Base-by-base conservation (phyloP, 1,284 basidiomycete genomes). In the Papiliotrema terrestris region DNA sequence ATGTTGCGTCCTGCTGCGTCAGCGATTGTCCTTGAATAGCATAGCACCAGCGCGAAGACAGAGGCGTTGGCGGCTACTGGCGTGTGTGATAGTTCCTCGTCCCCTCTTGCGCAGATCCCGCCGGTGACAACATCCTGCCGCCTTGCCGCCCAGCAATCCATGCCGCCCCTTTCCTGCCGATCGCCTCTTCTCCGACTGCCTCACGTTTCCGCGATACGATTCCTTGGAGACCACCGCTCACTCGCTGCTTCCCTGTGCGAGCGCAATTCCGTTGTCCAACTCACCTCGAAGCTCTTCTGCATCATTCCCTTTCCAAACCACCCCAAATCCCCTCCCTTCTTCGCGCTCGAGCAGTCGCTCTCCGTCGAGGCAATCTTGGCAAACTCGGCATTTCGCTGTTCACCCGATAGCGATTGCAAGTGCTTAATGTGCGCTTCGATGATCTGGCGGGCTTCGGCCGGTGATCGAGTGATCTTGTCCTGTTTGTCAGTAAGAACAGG, bases 241-340 rank as follows among this genome's bases (percentile, higher is more conserved):
- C n/a, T n/a, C n/a, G n/a, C n/a, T n/a, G n/a, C n/a, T n/a, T n/a
- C n/a, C n/a, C n/a, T n/a, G n/a, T n/a, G n/a, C n/a, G n/a, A n/a
- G n/a, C n/a, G n/a, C n/a, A n/a, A n/a, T n/a, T n/a, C n/a, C n/a
- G n/a, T n/a, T n/a, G n/a, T n/a, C n/a, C n/a, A n/a, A n/a, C 68
- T 59, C 62, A 76, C 75, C 71, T 98, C 94, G 71, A 99, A 99
- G 22, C 91, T 86, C 77, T 91, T 93, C 78, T 99, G 96, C 96
- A 99, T 99, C 80, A 91, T 87, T 2, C 89, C 90, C 15, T 78
- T 83, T 2, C 82, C 83, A 71, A 99, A 99, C 79, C 80, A 83
- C 3, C 96, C 91, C 5, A 97, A 82, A 73, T 97, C 92, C 1
- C 93, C 93, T 2, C 81, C 82, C 61, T 87, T 81, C 32, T 80